Base-by-base conservation (phyloP, 1,139 yeast species). In the Yamadazyma blattariae region DNA sequence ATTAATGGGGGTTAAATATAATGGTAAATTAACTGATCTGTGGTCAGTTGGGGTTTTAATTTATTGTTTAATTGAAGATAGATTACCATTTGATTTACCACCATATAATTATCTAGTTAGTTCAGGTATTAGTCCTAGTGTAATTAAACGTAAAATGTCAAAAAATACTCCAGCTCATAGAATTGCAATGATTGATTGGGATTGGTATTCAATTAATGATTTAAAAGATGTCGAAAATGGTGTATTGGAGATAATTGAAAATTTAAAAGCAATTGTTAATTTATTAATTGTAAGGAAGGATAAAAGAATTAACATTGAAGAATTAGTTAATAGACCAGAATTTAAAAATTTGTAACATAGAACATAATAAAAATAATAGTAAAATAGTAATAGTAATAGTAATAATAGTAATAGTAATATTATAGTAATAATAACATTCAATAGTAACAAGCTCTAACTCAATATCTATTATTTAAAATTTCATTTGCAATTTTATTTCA, bases 1-100 rank as follows among this genome's bases (percentile, higher is more conserved):
- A 24, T 64, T 92, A 27, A 79, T 92, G 80, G 97, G 97, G 0
- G 70, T 87, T 39, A 82, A 87, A 14, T 92, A 92, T 53, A 90
- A 90, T 52, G 98, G 98, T 3, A 74, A 84, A 36, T 77, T 86
- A 44, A 83, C 94, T 29, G 98, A 92, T 54, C 72, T 92, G 12
- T 92, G 98, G 98, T 87, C 97, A 1, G 61, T 89, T 7, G 98
- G 97, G 1, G 97, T 90, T 4, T 66, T 89, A n/a, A 61, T 89
- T 1, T 92, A 89, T 54, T 77, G 95, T 1, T 61, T 90, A 24
- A 60, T 92, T 50, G 98, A 92, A 50, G 81, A 86, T 35, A 59
- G 96, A 37, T 66, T 92, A 34, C 98, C 98, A 1, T 92, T 92
- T 64, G 98, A 92, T 54, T 73, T 58, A 9, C 68, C 71, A 2